phyloP scores from a whole-genome alignment of 208 protist genomes.

The Trypanosoma boissoni region DNA sequence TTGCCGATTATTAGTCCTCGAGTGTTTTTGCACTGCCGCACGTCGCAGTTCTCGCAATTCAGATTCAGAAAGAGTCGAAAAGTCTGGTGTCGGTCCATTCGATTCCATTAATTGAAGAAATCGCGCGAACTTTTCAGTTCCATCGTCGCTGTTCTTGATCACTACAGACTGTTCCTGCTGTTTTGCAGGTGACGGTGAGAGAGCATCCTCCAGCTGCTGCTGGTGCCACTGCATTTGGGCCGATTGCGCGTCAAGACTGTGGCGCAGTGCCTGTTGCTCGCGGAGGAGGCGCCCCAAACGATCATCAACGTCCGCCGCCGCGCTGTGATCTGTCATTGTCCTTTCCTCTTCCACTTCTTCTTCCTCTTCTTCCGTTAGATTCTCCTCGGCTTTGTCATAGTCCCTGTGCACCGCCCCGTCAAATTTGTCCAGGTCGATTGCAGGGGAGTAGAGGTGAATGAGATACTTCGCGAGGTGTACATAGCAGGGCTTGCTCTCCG shows the following conservation, averaged over 20 bases:
- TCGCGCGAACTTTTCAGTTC: slow-evolving; percentile 1
- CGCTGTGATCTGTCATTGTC: no score
- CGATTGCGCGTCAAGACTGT: not conserved
- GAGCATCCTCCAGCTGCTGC: not conserved
- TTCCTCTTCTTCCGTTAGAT: not conserved
- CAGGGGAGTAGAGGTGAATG: slow-evolving; percentile 26
- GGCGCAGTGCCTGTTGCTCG: not conserved
- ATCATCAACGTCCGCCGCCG: no score
- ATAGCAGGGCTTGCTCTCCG: slow-evolving; percentile 1
- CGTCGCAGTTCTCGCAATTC: slow-evolving; percentile 8
- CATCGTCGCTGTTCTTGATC: not conserved
- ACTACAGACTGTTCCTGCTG: no score
- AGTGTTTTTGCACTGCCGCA: not conserved
- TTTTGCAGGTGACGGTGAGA: not conserved
- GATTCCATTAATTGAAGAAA: slow-evolving; percentile 14
- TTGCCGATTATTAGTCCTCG: not conserved
- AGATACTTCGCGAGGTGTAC: slow-evolving; percentile 27
- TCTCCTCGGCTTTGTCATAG: not conserved
- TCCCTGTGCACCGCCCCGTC: not conserved
- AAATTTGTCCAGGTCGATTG: slow-evolving; percentile 19
- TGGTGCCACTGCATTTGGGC: slow-evolving; percentile 6
- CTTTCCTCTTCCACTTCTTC: not conserved
- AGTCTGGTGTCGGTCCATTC: slow-evolving; percentile 9
- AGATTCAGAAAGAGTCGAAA: slow-evolving; percentile 11
- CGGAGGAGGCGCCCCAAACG: not conserved